A percentile compares a stretch with the other conserved stretches of the same genome.
Evolutionary conservation across 2,329 filamentous ascomycete species (phyloP).

Genomic region (Neofusicoccum sp.): DNA sequence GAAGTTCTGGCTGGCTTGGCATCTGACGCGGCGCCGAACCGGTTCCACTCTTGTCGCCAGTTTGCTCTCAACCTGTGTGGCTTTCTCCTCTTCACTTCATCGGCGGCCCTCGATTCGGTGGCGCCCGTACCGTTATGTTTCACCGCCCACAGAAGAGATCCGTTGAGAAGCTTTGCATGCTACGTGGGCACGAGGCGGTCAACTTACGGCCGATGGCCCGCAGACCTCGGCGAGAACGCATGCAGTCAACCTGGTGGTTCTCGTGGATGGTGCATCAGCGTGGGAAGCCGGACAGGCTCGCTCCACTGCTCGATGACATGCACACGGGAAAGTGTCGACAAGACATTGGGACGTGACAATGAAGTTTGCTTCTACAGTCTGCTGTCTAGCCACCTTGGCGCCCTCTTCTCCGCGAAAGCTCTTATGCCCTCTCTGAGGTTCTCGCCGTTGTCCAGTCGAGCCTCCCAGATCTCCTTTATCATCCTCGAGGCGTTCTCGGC

Average conservation of each 20-base stretch:
- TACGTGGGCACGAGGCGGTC: too few relatives aligned
- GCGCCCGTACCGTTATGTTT: too few relatives aligned
- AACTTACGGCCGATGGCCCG: too few relatives aligned
- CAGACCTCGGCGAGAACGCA: too few relatives aligned
- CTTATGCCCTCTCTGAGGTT: slow-evolving; percentile 4
- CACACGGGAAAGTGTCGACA: too few relatives aligned
- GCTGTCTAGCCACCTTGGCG: background rate
- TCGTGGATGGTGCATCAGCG: too few relatives aligned
- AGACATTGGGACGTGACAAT: background rate
- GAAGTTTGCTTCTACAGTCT: background rate
- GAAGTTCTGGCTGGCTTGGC: background rate
- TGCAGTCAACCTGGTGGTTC: too few relatives aligned
- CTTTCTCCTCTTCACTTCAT: background rate
- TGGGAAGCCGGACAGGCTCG: too few relatives aligned
- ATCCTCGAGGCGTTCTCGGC: slow-evolving; percentile 35
- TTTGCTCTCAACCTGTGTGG: background rate
- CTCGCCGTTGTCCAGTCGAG: background rate
- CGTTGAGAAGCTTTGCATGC: too few relatives aligned
- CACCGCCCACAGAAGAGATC: too few relatives aligned
- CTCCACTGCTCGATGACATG: too few relatives aligned
- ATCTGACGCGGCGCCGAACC: background rate
- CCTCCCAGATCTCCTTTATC: slow-evolving; percentile 1
- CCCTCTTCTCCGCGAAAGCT: slow-evolving; percentile 14
- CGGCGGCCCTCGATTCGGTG: background rate
- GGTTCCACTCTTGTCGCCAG: background rate